Conservation (phyloP, 495 filamentous ascomycete species). For the Neurospora sp. region DNA sequence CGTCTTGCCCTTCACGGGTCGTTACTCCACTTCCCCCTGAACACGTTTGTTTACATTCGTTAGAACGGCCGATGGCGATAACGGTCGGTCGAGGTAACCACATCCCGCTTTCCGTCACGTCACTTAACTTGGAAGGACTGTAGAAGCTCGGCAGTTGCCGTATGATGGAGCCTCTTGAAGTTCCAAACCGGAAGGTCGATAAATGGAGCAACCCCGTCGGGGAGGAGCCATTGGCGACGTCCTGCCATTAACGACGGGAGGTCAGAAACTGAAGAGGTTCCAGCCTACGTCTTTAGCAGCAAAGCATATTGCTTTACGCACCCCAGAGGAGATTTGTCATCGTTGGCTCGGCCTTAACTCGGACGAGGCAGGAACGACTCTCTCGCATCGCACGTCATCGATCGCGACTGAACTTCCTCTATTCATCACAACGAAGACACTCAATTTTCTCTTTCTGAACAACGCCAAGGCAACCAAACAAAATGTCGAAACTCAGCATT, state of each 20-base stretch:
- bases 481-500: conserved; percentile 50
- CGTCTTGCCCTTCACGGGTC: neutral
- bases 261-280: neutral
- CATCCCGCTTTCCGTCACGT: neutral
- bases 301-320: neutral
- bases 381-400: neutral
- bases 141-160: neutral
- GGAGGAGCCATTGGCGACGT: too few species aligned
- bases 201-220: too few species aligned
- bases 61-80: neutral
- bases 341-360: neutral
- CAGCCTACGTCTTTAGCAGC: neutral
- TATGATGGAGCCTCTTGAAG: neutral
- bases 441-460: neutral
- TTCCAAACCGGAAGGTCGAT: neutral
- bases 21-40: neutral
- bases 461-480: conserved; percentile 1
- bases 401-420: neutral
- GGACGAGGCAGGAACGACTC: neutral
- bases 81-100: neutral
- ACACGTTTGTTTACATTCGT: neutral
- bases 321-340: neutral
- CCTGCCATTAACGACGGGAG: too few species aligned
- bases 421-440: neutral
- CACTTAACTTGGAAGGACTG: neutral